These are phyloP conservation scores for Ehretia macrophylla DNA, from an alignment of 257 asterid genomes.

Conservation along the genomic window DNA sequence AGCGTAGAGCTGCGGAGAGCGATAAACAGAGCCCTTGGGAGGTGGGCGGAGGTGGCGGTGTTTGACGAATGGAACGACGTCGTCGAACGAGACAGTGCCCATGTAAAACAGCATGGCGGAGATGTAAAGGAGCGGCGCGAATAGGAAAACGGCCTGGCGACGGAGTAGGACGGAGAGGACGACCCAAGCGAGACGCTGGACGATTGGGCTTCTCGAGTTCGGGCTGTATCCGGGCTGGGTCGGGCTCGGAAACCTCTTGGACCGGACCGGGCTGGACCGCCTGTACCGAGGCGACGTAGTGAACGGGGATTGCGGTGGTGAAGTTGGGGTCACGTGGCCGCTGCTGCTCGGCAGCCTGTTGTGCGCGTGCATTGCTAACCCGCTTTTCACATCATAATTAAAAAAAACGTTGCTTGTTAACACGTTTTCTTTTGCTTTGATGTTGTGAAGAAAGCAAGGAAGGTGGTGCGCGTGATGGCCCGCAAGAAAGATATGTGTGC, in stretches of 20 bases:
- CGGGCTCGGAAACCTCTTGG: slow-evolving; percentile 25
- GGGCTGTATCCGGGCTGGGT: slow-evolving; percentile 41
- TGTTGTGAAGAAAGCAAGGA: too few relatives aligned
- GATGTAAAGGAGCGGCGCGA: slow-evolving; percentile 82
- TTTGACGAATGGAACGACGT: slow-evolving; percentile 50
- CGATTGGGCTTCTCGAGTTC: slow-evolving; percentile 7
- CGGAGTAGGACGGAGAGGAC: slow-evolving; percentile 63
- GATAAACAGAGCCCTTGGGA: slow-evolving; percentile 76
- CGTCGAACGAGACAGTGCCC: slow-evolving; percentile 95
- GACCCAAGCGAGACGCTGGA: slow-evolving; percentile 61
- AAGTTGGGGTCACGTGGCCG: slow-evolving; percentile 76
- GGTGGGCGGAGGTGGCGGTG: slow-evolving; percentile 24
- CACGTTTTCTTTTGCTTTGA: too few relatives aligned
- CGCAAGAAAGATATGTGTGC: too few relatives aligned
- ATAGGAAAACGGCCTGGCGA: slow-evolving; percentile 78
- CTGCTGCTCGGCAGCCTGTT: slow-evolving; percentile 82
- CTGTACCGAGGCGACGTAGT: slow-evolving; percentile 67
- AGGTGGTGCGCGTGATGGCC: too few relatives aligned
- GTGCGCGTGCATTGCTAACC: slow-evolving; percentile 74
- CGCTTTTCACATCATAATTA: neutral
- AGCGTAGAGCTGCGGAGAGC: slow-evolving; percentile 77
- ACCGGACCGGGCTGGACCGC: neutral
- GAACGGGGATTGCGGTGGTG: slow-evolving; percentile 82
- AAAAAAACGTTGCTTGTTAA: too few relatives aligned
- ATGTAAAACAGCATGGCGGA: slow-evolving; percentile 85